A percentile compares a stretch with the other conserved stretches of the same genome.
Evolutionary conservation across 2,329 filamentous ascomycete genomes (phyloP).

Genomic region (Monosporascus sp.): DNA sequence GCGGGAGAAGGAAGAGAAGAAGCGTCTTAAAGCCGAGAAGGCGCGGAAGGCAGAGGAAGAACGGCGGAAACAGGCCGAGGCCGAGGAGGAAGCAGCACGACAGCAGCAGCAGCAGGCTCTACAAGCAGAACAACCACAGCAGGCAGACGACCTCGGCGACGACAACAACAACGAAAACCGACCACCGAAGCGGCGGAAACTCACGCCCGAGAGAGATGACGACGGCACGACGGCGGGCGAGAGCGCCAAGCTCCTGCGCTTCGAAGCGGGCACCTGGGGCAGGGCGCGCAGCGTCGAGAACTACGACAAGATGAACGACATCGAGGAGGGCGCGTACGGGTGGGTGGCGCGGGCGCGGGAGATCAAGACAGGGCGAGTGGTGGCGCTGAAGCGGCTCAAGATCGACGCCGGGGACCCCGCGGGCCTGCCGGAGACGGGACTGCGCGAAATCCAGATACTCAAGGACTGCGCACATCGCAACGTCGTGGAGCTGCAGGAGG

Average conservation of each 20-base stretch:
- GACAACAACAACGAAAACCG: conserved; percentile 27
- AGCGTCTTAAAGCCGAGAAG: conserved; percentile 76
- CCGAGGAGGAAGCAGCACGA: conserved; percentile 23
- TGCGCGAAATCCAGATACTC: conserved; percentile 90
- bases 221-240: conserved; percentile 19
- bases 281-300: conserved; percentile 73
- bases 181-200: conserved; percentile 57
- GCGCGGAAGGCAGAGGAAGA: conserved; percentile 59
- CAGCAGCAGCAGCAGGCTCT: conserved; percentile 21
- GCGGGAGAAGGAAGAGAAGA: conserved; percentile 84
- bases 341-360: conserved; percentile 85
- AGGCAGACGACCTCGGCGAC: conserved; percentile 20
- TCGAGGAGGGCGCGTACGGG: conserved; percentile 95
- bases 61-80: conserved; percentile 28
- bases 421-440: conserved; percentile 84
- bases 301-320: conserved; percentile 91
- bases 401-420: conserved; percentile 68
- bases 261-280: conserved; percentile 63
- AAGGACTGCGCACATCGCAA: conserved; percentile 76
- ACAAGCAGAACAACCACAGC: conserved; percentile 16
- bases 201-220: conserved; percentile 41
- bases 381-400: conserved; percentile 92
- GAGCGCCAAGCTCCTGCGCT: conserved; percentile 60
- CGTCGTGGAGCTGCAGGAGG: conserved; percentile 75
- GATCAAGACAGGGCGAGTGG: conserved; percentile 66